Conservation (phyloP, 2,329 filamentous ascomycete genomes). For the Mollisiaceae sp. region DNA sequence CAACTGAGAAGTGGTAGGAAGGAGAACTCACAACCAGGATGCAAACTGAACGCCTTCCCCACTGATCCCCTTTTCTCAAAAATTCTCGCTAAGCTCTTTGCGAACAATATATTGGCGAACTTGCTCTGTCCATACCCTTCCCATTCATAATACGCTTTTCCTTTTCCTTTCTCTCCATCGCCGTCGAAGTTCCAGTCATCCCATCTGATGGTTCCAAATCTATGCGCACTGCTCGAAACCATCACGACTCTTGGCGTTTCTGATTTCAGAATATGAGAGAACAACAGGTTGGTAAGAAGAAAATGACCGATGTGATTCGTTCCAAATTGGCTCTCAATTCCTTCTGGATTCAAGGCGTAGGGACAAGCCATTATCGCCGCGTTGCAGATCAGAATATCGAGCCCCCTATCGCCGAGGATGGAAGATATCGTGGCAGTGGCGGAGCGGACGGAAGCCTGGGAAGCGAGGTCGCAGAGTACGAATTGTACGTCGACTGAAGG, state of each 20-base stretch:
- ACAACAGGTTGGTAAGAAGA: constrained; percentile 56
- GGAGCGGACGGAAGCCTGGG: constrained; percentile 46
- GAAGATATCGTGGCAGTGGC: constrained; percentile 46
- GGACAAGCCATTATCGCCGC: constrained; percentile 36
- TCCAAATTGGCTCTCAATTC: constrained; percentile 57
- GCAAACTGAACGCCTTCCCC: constrained; percentile 41
- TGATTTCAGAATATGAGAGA: constrained; percentile 30
- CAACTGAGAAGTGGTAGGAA: neutral
- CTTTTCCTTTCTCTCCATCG: constrained; percentile 22
- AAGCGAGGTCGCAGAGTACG: constrained; percentile 45
- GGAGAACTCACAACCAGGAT: constrained; percentile 38
- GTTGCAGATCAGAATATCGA: constrained; percentile 52
- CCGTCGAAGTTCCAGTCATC: constrained; percentile 47
- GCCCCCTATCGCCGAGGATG: constrained; percentile 34
- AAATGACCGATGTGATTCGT: constrained; percentile 61
- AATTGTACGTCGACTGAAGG: constrained; percentile 20
- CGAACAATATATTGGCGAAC: constrained; percentile 45
- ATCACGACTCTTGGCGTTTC: constrained; percentile 41
- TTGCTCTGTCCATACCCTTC: constrained; percentile 47
- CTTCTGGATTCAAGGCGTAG: constrained; percentile 45
- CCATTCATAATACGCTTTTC: constrained; percentile 43
- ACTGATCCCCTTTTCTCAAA: constrained; percentile 32
- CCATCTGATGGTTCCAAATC: constrained; percentile 43
- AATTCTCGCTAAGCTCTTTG: constrained; percentile 37
- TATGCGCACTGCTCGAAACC: constrained; percentile 46